Base-by-base conservation (phyloP, 805 yeast genomes). In the Nakazawaea populi region DNA sequence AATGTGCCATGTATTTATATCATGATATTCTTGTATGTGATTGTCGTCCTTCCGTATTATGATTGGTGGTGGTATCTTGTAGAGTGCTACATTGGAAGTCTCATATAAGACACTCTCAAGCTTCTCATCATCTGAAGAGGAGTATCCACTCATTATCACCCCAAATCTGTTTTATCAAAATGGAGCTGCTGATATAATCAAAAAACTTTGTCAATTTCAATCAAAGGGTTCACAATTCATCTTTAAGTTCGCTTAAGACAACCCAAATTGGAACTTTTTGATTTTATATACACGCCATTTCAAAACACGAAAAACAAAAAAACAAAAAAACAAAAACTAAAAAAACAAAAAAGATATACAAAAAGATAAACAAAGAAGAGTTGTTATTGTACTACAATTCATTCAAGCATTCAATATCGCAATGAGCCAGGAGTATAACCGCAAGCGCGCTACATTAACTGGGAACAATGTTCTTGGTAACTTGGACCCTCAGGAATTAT, bases 1-100 rank as follows among this genome's bases (percentile, higher is more conserved):
- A 24, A 46, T n/a, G 24, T 43, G 24, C 53, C 53, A 50, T 29
- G 18, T 40, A 37, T 46, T 42, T 3, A 50, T 28, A 24, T 50
- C 48, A 42, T 50, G 53, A 37, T 46, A 36, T 37, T 50, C 53
- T 37, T 46, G 44, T 8, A 50, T 14, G 41, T 46, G 47, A 28
- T 42, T 35, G 6, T 35, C 48, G 6, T 12, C 44, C 11, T 36
- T 37, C 4, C 18, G 14, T 14, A 44, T 8, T 11, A 44, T 32
- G 5, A 24, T 11, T 7, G 53, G 53, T 5, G 50, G 37, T 10
- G 53, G 53, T 24, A 50, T 42, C 36, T 30, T 36, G 36, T 50
- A 50, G 5, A 50, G 11, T 14, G 32, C 35, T 30, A 50, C 50
- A 36, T 46, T 46, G 28, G 53, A 50, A 11, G 50, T 46, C 44